Evolutionary conservation across 768 basidiomycete genomes (phyloP).

Genomic region (Rhodotorula taiwanensis): DNA sequence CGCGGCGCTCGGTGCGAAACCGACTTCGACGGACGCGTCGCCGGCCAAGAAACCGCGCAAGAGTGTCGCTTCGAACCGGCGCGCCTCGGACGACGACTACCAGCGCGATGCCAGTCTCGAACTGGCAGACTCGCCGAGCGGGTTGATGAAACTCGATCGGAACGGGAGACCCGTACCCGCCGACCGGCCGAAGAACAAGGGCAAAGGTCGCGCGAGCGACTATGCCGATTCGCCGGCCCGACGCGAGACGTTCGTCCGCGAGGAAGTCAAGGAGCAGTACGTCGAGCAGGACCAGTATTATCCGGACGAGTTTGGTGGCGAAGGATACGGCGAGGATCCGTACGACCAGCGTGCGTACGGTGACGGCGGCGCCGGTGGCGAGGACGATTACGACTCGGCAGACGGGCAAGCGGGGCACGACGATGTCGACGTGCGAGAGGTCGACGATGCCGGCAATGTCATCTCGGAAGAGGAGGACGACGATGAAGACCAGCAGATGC

Average conservation of each 20-base stretch:
- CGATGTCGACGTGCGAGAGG: not conserved
- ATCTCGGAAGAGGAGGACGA: constrained; percentile 8
- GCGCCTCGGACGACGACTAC: not conserved
- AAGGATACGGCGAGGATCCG: constrained; percentile 11
- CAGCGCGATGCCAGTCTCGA: not conserved
- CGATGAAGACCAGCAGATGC: constrained; percentile 22
- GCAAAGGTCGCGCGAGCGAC: constrained; percentile 11
- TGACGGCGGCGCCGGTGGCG: not conserved
- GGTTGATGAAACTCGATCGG: constrained; percentile 17
- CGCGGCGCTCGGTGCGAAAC: constrained; percentile 3
- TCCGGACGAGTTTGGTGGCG: constrained; percentile 16
- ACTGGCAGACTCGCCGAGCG: not conserved
- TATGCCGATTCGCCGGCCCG: not conserved
- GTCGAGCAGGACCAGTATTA: not conserved
- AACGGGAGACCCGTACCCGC: constrained; percentile 13
- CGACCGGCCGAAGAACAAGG: constrained; percentile 12
- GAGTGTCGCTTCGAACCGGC: constrained; percentile 5
- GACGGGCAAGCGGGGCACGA: not conserved
- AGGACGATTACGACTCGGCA: constrained; percentile 10
- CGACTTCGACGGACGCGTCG: constrained; percentile 2
- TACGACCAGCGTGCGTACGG: constrained; percentile 19
- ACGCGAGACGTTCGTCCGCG: constrained; percentile 3
- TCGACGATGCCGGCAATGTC: constrained; percentile 25
- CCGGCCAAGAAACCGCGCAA: constrained; percentile 20
- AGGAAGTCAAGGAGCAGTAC: not conserved